phyloP scores from a whole-genome alignment of 768 basidiomycete genomes.

The Lactifluus piperatus region DNA sequence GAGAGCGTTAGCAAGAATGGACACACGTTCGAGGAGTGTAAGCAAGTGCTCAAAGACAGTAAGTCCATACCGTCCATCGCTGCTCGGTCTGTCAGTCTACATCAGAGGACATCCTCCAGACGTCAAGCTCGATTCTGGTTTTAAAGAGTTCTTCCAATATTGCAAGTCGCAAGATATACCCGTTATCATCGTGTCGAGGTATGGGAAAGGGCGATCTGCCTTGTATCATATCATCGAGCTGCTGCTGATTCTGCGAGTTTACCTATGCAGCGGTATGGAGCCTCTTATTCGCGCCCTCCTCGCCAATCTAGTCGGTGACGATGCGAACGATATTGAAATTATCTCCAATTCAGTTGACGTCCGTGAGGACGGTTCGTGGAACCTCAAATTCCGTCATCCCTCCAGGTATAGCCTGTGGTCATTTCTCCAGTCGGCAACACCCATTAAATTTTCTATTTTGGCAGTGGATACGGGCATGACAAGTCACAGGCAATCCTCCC shows the following conservation, averaged over 20 bases:
- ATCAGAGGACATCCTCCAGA: conserved; percentile 35
- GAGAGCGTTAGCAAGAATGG: conserved; percentile 65
- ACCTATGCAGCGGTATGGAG: conserved; percentile 68
- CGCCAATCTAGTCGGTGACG: conserved; percentile 67
- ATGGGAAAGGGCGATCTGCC: conserved; percentile 7
- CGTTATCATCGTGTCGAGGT: conserved; percentile 91
- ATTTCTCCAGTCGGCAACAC: background rate
- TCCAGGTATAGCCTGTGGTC: conserved; percentile 45
- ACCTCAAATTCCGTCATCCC: conserved; percentile 83
- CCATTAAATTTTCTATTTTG: background rate
- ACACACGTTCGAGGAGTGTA: conserved; percentile 78
- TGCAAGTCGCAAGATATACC: conserved; percentile 77
- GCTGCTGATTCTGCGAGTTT: background rate
- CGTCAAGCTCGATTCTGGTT: conserved; percentile 80
- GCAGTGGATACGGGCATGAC: conserved; percentile 86
- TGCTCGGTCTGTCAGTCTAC: background rate
- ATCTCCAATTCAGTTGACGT: conserved; percentile 83
- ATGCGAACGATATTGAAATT: conserved; percentile 73
- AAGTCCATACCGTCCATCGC: conserved; percentile 21
- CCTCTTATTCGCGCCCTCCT: conserved; percentile 89
- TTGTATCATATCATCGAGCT: background rate
- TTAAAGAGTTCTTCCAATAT: conserved; percentile 81
- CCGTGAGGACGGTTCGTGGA: conserved; percentile 60
- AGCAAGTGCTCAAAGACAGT: conserved; percentile 67
- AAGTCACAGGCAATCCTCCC: conserved; percentile 93